phyloP scores from a whole-genome alignment of 257 asterid species.

The Perilla frutescens region DNA sequence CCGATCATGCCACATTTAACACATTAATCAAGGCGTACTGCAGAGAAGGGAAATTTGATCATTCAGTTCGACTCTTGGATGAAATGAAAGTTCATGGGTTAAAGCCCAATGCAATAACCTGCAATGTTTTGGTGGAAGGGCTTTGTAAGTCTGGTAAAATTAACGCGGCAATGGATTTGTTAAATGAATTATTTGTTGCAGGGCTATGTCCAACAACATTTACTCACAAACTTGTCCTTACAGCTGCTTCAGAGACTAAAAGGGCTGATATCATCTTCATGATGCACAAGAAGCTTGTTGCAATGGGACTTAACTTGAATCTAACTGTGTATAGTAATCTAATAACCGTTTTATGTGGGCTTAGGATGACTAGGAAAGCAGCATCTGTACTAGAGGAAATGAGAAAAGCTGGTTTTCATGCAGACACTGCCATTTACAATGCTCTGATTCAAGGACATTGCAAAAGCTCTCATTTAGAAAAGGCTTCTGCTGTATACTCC shows the following conservation, averaged over 20 bases:
- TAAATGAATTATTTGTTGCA: slow-evolving; percentile 54
- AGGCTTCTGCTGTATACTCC: slow-evolving; percentile 60
- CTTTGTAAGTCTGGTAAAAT: slow-evolving; percentile 73
- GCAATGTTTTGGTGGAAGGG: slow-evolving; percentile 70
- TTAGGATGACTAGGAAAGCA: slow-evolving; percentile 87
- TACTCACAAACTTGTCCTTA: slow-evolving; percentile 62
- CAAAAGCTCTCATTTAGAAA: slow-evolving; percentile 61
- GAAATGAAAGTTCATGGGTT: slow-evolving; percentile 71
- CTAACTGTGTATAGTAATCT: slow-evolving; percentile 58
- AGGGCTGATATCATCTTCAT: slow-evolving; percentile 62
- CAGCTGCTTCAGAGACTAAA: slow-evolving; percentile 66
- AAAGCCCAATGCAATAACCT: slow-evolving; percentile 67
- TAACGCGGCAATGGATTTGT: slow-evolving; percentile 56
- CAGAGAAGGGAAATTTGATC: slow-evolving; percentile 68
- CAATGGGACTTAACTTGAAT: slow-evolving; percentile 70
- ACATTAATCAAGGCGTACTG: slow-evolving; percentile 71
- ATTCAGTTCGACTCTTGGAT: slow-evolving; percentile 57
- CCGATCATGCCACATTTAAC: slow-evolving; percentile 76
- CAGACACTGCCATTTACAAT: slow-evolving; percentile 76
- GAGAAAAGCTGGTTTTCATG: slow-evolving; percentile 66
- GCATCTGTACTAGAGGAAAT: slow-evolving; percentile 59
- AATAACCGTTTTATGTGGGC: slow-evolving; percentile 65
- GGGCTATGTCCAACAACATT: slow-evolving; percentile 67
- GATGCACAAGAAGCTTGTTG: slow-evolving; percentile 65
- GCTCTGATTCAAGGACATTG: slow-evolving; percentile 83